Base-by-base conservation (phyloP, 2,329 filamentous ascomycete genomes). In the Tolypocladium nubicola region DNA sequence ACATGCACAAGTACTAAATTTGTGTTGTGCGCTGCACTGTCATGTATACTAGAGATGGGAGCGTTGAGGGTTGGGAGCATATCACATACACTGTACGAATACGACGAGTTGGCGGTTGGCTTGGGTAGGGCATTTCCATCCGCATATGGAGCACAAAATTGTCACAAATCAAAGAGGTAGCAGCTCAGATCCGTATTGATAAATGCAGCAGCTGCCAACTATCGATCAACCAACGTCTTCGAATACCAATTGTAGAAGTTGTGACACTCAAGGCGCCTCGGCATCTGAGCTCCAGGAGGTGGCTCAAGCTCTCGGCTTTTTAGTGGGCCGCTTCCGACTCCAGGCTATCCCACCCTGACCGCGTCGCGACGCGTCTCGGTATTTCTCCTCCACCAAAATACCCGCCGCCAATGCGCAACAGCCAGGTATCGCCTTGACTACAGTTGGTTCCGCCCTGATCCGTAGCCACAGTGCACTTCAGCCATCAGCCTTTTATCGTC, bases 331-430 rank as follows among this genome's bases (percentile, higher is more conserved):
- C 37, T 30, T 52, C 47, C 47, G 26, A n/a, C 30, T 21, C 52
- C 23, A 45, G 26, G 16, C 23, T 23, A 54, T 30, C 30, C 21
- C 19, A 45, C n/a, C 38, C 35, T 35, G 30, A n/a, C 30, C 61
- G 60, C 62, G 62, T 68, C 68, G 62, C 66, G 67, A 67, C 68
- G 68, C 68, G 68, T 62, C 59, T 55, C 63, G 57, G 62, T 62
- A 64, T 62, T 63, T 65, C 64, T 49, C 45, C 35, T 54, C 47
- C 54, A 56, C 59, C 59, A 58, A 56, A 53, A 56, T 55, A 60
- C 61, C 9, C 50, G 30, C 11, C 54, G 23, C 45, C 37, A 43
- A 14, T 37, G 53, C 53, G 47, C 47, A 50, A 35, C 26, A 50
- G 16, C 45, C 8, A 1, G 9, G 9, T 30, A 35, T 21, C 30